phyloP scores from a whole-genome alignment of 163 green algal genomes.

The Chlorella variabilis region DNA sequence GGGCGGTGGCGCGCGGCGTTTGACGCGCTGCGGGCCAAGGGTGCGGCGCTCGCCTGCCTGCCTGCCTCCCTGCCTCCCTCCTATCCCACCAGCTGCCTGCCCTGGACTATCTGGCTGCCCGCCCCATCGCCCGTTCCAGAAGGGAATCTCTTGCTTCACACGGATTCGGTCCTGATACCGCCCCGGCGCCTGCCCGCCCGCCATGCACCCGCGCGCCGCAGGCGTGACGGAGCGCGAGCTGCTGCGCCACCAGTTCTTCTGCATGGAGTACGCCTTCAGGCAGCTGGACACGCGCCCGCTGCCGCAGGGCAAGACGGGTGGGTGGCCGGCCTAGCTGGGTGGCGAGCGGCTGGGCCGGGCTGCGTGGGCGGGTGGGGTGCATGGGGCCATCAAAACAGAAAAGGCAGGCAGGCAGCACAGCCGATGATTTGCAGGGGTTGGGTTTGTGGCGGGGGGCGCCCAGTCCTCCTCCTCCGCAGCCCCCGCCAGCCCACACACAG shows the following conservation, averaged over 20 bases:
- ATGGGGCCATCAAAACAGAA: too few species aligned
- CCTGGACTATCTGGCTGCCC: too few species aligned
- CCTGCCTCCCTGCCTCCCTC: neutral
- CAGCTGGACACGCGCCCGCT: conserved; percentile 19
- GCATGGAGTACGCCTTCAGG: conserved; percentile 37
- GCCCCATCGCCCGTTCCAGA: too few species aligned
- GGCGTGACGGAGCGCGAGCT: conserved; percentile 28
- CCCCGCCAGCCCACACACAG: too few species aligned
- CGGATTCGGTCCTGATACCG: neutral
- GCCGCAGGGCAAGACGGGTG: conserved; percentile 32
- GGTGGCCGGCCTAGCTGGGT: neutral
- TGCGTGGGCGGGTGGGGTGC: too few species aligned
- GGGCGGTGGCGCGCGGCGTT: conserved; percentile 23
- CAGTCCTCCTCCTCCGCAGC: too few species aligned
- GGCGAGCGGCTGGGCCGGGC: too few species aligned
- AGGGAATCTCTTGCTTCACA: too few species aligned
- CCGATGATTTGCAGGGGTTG: too few species aligned
- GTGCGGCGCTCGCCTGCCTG: neutral
- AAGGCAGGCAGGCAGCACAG: too few species aligned
- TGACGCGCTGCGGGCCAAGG: conserved; percentile 5
- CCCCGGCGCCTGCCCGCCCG: neutral
- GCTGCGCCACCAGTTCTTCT: conserved; percentile 38
- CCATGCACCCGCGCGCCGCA: too few species aligned
- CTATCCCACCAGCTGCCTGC: neutral
- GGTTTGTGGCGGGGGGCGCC: too few species aligned